These are phyloP conservation scores for Hypoxylon sp. DNA, from an alignment of 2,329 filamentous ascomycete species.

Conservation along the genomic window DNA sequence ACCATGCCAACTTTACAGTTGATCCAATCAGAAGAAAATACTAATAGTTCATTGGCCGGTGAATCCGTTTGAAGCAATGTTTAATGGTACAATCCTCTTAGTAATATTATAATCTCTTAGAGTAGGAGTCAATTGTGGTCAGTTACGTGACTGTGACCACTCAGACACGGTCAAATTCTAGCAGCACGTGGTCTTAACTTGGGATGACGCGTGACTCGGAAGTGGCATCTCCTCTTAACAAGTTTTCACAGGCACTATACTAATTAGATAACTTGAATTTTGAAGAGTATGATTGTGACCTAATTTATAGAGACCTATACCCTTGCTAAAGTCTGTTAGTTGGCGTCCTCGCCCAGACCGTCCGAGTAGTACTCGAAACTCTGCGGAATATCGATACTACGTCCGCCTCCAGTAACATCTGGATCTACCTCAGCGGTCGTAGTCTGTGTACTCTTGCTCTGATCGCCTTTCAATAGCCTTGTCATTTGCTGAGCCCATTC, in stretches of 20 bases:
- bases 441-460: neutral
- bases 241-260: neutral
- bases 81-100: neutral
- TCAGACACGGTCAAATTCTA: neutral
- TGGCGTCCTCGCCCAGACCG: constrained; percentile 43
- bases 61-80: constrained; percentile 11
- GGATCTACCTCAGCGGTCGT: constrained; percentile 41
- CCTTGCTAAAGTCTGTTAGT: constrained; percentile 2
- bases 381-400: constrained; percentile 36
- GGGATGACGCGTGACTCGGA: neutral
- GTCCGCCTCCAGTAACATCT: constrained; percentile 39
- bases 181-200: neutral
- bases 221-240: too few species aligned
- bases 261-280: neutral
- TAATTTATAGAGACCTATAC: neutral
- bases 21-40: constrained; percentile 17
- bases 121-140: constrained; percentile 1
- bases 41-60: constrained; percentile 16
- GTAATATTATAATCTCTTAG: neutral
- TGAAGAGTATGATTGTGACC: neutral
- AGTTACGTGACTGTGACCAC: neutral
- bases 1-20: constrained; percentile 11
- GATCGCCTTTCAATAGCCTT: constrained; percentile 49
- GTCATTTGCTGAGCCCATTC: constrained; percentile 80
- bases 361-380: constrained; percentile 52